Base-by-base conservation (phyloP, 352 stramenopile genomes). In the Pythium phragmitis region DNA sequence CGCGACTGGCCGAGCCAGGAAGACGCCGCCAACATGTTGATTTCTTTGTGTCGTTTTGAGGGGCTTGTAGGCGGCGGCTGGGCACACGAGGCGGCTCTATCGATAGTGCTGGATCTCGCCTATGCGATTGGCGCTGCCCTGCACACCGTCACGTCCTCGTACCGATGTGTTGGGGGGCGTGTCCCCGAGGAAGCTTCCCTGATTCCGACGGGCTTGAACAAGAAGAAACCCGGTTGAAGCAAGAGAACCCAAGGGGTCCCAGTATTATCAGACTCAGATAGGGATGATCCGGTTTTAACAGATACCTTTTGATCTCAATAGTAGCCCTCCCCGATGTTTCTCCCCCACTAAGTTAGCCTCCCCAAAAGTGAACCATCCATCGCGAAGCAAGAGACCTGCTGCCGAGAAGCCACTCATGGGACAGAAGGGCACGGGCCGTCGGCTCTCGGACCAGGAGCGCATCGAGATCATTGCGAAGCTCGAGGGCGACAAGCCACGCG, bases 401-500 rank as follows among this genome's bases (percentile, higher is more conserved):
- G 36, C 36, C 21, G 14, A 7, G 6, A 33, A 16, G 41, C 14
- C 17, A 34, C n/a, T 19, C 14, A 69, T 76, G 70, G 54, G 67
- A 4, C 56, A 69, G 30, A 79, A 79, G 57, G 78, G 78, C 8
- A 73, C 72, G 37, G 82, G 82, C 51, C 85, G 82, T 60, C 77
- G 82, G 33, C 76, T 92, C 17, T 91, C 80, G 34, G 80, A 91
- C 62, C 75, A 78, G 54, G 75, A 92, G 77, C 82, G 80, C 58
- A 87, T 92, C 72, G 73, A 85, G 67, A 93, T 91, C 67, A 87
- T 91, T 62, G 51, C 79, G 49, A 68, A 75, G 34, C 73, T 92
- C 26, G 83, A 92, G 59, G 77, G 85, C 63, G 72, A 83, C 21
- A 60, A 60, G 4, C 69, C 59, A n/a, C 74, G 76, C n/a, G 37